These are phyloP conservation scores for Acacia crassicarpa DNA, from an alignment of 306 rosid species.

Conservation along the genomic window DNA sequence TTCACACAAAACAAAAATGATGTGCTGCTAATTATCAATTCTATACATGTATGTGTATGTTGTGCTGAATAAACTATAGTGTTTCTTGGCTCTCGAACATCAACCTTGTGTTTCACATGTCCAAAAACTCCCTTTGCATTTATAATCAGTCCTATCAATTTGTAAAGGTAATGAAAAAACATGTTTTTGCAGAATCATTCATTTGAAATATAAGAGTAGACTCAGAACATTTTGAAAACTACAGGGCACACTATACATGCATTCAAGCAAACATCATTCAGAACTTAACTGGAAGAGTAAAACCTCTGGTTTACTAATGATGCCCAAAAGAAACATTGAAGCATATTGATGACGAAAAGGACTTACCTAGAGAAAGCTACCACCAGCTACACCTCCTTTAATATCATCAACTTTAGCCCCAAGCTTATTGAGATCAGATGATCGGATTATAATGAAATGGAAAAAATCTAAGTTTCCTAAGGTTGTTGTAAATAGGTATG, in stretches of 20 bases:
- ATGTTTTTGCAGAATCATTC: neutral
- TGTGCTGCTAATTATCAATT: too few relatives aligned
- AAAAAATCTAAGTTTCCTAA: too few relatives aligned
- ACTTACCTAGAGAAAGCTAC: constrained; percentile 88
- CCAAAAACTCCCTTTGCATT: neutral
- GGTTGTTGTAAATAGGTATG: too few relatives aligned
- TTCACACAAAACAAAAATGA: too few relatives aligned
- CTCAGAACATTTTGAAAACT: neutral
- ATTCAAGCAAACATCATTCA: neutral
- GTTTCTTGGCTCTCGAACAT: neutral
- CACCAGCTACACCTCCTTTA: constrained; percentile 99
- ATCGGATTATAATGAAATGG: constrained; percentile 93
- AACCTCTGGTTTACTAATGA: neutral
- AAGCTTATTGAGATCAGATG: constrained; percentile 94
- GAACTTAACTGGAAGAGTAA: neutral
- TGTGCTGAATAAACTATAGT: neutral
- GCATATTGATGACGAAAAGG: constrained; percentile 20
- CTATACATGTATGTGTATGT: too few relatives aligned
- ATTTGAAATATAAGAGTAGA: neutral
- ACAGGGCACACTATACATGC: neutral
- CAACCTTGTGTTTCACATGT: neutral
- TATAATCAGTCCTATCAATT: neutral
- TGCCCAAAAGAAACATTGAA: neutral
- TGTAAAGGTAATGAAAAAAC: neutral
- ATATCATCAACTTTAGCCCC: constrained; percentile 97